Percentiles rank a stretch among this genome's conserved stretches.
Conservation (phyloP, 257 asterid genomes). For the Gentiana macrophylla region DNA sequence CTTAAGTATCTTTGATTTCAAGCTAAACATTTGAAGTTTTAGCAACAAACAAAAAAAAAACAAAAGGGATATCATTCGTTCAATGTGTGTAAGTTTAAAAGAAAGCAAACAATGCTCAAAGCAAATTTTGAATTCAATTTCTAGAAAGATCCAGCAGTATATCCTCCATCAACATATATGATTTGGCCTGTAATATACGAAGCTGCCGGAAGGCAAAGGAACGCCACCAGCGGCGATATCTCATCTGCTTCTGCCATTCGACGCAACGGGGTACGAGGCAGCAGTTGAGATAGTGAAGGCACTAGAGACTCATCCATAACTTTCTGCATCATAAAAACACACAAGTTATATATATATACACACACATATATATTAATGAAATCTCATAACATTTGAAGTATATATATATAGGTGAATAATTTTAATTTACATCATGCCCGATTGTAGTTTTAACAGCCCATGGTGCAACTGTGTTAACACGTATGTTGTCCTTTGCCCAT, state of each 20-base stretch:
- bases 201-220: slow-evolving; percentile 27
- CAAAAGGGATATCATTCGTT: too few relatives aligned
- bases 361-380: too few relatives aligned
- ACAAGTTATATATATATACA: too few relatives aligned
- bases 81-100: too few relatives aligned
- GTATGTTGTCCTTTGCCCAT: slow-evolving; percentile 25
- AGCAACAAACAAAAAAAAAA: too few relatives aligned
- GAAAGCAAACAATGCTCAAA: too few relatives aligned
- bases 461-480: slow-evolving; percentile 25
- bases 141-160: slow-evolving; percentile 16
- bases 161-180: slow-evolving; percentile 23
- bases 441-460: slow-evolving; percentile 22
- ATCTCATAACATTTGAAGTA: too few relatives aligned
- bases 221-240: slow-evolving; percentile 23
- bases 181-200: slow-evolving; percentile 24
- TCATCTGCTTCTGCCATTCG: slow-evolving; percentile 17
- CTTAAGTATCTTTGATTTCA: too few relatives aligned
- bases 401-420: not conserved
- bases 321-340: slow-evolving; percentile 5
- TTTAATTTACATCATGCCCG: slow-evolving; percentile 1
- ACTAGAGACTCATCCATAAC: slow-evolving; percentile 5
- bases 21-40: too few relatives aligned
- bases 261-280: slow-evolving; percentile 15
- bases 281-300: not conserved
- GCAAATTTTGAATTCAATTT: not conserved